Evolutionary conservation across 768 basidiomycete species (phyloP), one percentile per base, ranked within the genome.

Genomic region (Lactifluus subvellereus): DNA sequence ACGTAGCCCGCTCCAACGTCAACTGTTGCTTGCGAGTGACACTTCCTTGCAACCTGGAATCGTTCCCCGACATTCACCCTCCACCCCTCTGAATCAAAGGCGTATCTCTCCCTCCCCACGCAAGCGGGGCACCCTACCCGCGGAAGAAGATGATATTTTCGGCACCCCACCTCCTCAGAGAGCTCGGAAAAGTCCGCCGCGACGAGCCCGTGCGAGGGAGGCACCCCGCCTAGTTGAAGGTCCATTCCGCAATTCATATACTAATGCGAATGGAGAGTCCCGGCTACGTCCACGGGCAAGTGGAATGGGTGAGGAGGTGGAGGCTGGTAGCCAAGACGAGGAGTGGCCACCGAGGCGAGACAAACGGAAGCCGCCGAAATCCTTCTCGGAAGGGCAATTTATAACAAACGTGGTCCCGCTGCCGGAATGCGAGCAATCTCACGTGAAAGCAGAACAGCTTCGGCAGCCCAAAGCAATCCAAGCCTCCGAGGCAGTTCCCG

Each of bases 171-270:
- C 65, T 16, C 50, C 62, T 43, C 52, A 35, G 43, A 42, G 37
- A 14, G 50, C 11, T 6, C 49, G 14, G 35, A 27, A 43, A 30
- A 54, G 33, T 38, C 10, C 62, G 14, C 51, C 27, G 2, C 33
- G 27, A 20, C 35, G 20, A 51, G 4, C 37, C 16, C 20, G 49
- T 47, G 35, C 30, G 10, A 65, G 66, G 30, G 64, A 67, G 55
- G 67, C 66, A 3, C 71, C 71, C 30, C 67, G 67, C 10, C 59
- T 70, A 6, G 61, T 65, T 18, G 67, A 71, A 32, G 70, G 72
- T 9, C 62, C 70, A 6, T 71, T 67, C 53, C 69, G 66, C 51
- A 69, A 61, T 52, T 66, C 67, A 38, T 67, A 71, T 30, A 66
- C 67, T 8, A 68, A 69, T 58, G 52, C 63, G 22, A 65, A 57